These are phyloP conservation scores for Spiromastix sp. DNA, from an alignment of 2,329 filamentous ascomycete species.

Conservation along the genomic window DNA sequence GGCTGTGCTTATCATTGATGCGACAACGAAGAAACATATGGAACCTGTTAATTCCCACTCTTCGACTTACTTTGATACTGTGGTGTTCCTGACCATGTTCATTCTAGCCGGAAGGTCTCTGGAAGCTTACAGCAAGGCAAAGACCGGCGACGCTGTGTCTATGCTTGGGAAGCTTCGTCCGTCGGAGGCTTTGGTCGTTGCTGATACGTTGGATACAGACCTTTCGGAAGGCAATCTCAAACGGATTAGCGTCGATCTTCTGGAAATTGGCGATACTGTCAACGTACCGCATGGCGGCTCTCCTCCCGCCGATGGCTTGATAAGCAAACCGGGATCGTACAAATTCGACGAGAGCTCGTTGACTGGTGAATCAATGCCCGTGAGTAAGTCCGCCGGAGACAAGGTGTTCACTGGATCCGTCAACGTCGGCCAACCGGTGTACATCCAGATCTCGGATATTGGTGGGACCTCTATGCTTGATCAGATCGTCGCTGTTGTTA, in stretches of 20 bases:
- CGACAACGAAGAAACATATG: conserved; percentile 25
- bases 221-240: conserved; percentile 16
- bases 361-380: conserved; percentile 47
- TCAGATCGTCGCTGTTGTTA: conserved; percentile 38
- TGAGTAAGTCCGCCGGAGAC: conserved; percentile 32
- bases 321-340: conserved; percentile 47
- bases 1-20: conserved; percentile 59
- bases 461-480: conserved; percentile 41
- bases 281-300: conserved; percentile 69
- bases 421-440: conserved; percentile 36
- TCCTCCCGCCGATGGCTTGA: conserved; percentile 68
- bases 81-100: conserved; percentile 85
- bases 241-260: conserved; percentile 52
- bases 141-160: conserved; percentile 75
- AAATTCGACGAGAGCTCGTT: conserved; percentile 84
- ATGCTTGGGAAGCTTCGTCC: conserved; percentile 69
- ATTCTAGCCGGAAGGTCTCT: conserved; percentile 51
- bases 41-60: conserved; percentile 42
- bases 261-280: conserved; percentile 66
- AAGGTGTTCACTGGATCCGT: conserved; percentile 38
- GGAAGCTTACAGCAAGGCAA: conserved; percentile 86
- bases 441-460: conserved; percentile 33
- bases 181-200: conserved; percentile 60
- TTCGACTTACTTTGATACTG: conserved; percentile 77
- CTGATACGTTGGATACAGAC: conserved; percentile 8